Evolutionary conservation across 176 grass and related monocot genomes (phyloP).

Genomic region (Raddia guianensis): DNA sequence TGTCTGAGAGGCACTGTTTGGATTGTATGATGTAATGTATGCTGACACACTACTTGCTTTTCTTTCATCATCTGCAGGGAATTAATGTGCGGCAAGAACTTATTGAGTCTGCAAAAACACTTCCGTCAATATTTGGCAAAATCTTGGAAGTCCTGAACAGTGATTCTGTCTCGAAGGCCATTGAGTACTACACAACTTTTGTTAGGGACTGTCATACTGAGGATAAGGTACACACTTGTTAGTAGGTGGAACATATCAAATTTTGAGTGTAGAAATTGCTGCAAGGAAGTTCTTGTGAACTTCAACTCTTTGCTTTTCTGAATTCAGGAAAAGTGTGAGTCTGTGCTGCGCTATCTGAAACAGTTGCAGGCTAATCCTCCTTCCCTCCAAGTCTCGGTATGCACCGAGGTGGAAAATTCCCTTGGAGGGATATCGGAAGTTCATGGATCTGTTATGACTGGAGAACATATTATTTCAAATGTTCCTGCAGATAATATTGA

Average conservation of each 20-base stretch:
- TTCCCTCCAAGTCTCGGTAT: slow-evolving; percentile 71
- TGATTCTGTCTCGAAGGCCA: slow-evolving; percentile 64
- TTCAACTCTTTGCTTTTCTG: slow-evolving; percentile 40
- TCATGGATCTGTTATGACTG: slow-evolving; percentile 31
- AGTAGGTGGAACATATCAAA: slow-evolving; percentile 12
- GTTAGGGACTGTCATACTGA: slow-evolving; percentile 85
- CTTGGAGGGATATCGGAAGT: slow-evolving; percentile 45
- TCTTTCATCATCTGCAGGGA: slow-evolving; percentile 51
- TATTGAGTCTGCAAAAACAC: slow-evolving; percentile 76
- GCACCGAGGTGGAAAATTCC: slow-evolving; percentile 65
- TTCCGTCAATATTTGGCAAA: slow-evolving; percentile 76
- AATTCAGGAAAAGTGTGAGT: slow-evolving; percentile 57
- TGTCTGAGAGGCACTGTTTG: not conserved
- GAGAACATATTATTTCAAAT: slow-evolving; percentile 45
- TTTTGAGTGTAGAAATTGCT: slow-evolving; percentile 1
- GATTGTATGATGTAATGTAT: not conserved
- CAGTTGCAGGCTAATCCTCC: slow-evolving; percentile 68
- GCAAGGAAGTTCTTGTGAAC: slow-evolving; percentile 21
- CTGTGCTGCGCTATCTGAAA: slow-evolving; percentile 66
- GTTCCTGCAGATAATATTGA: slow-evolving; percentile 66
- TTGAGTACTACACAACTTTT: slow-evolving; percentile 79
- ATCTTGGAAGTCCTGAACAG: slow-evolving; percentile 77
- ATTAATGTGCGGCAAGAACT: slow-evolving; percentile 78
- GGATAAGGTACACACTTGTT: slow-evolving; percentile 66
- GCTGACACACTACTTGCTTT: not conserved